Conservation (phyloP, 2,329 filamentous ascomycete species). For the Diaporthe aspalathi region DNA sequence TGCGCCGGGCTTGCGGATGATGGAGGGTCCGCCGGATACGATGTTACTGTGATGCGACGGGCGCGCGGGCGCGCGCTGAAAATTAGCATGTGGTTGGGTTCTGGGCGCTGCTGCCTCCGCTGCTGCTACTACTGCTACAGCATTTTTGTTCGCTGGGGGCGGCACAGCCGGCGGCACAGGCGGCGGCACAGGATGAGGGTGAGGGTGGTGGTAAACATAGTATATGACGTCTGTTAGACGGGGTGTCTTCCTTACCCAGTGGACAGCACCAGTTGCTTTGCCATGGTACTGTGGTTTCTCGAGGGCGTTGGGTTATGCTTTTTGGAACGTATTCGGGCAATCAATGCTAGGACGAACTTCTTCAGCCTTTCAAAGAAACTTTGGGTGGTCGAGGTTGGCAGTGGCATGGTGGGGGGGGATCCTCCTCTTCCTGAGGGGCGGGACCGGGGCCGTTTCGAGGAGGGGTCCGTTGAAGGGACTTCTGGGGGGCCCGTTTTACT, state of each 20-base stretch:
- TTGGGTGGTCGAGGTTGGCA: slow-evolving; percentile 29
- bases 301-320: slow-evolving; percentile 25
- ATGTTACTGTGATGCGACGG: slow-evolving; percentile 70
- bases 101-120: neutral
- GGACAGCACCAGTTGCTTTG: slow-evolving; percentile 38
- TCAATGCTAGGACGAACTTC: slow-evolving; percentile 32
- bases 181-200: no score
- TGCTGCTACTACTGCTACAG: no score
- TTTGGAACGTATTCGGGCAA: slow-evolving; percentile 30
- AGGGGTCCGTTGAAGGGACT: slow-evolving; percentile 18
- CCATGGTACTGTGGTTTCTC: slow-evolving; percentile 35
- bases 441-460: neutral
- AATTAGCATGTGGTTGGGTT: slow-evolving; percentile 23
- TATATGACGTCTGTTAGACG: no score
- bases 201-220: no score
- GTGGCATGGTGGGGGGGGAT: slow-evolving; percentile 32
- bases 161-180: neutral
- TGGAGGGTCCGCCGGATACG: slow-evolving; percentile 83
- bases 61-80: no score
- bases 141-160: neutral
- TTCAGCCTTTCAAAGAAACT: slow-evolving; percentile 33
- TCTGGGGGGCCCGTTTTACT: slow-evolving; percentile 9
- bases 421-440: neutral
- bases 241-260: slow-evolving; percentile 39
- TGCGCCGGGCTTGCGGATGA: slow-evolving; percentile 81